Percentiles rank a stretch among this genome's conserved stretches.
These are phyloP conservation scores for Magnolia sinica DNA, from an alignment of 164 flowering plant species.

Conservation along the genomic window DNA sequence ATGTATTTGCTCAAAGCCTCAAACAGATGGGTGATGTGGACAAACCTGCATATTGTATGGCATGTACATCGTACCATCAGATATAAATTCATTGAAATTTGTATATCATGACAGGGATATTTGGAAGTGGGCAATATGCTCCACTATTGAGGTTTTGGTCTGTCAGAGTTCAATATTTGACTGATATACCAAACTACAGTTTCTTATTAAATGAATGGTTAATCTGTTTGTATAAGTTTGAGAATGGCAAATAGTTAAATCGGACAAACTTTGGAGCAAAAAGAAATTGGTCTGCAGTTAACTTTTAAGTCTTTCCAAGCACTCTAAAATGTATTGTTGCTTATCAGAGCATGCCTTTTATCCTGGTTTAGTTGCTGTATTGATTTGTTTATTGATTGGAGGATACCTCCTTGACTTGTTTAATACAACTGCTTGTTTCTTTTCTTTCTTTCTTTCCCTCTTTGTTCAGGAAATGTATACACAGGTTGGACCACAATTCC, in stretches of 20 bases:
- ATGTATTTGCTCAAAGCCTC: too few relatives aligned
- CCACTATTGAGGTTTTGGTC: background rate
- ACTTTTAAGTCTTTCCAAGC: background rate
- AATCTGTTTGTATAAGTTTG: background rate
- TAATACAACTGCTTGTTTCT: conserved; percentile 5
- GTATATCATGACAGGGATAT: too few relatives aligned
- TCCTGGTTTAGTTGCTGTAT: background rate
- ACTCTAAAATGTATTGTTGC: background rate
- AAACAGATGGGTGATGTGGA: too few relatives aligned
- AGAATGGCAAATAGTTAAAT: background rate
- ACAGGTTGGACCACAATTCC: conserved; percentile 85
- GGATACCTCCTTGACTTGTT: background rate
- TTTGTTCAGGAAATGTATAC: conserved; percentile 87
- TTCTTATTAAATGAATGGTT: background rate
- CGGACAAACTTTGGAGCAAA: background rate
- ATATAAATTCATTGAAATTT: too few relatives aligned
- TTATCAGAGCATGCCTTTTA: background rate
- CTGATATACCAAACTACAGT: background rate
- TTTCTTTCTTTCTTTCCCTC: background rate
- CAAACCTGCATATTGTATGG: too few relatives aligned
- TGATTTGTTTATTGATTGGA: background rate
- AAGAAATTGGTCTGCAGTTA: background rate
- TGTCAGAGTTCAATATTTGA: background rate
- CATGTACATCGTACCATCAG: too few relatives aligned
- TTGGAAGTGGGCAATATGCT: background rate